Percentiles rank a stretch among this genome's conserved stretches.
These are phyloP conservation scores for Aspergillus pseudoviridinutans DNA, from an alignment of 2,329 filamentous ascomycete species.

Conservation along the genomic window DNA sequence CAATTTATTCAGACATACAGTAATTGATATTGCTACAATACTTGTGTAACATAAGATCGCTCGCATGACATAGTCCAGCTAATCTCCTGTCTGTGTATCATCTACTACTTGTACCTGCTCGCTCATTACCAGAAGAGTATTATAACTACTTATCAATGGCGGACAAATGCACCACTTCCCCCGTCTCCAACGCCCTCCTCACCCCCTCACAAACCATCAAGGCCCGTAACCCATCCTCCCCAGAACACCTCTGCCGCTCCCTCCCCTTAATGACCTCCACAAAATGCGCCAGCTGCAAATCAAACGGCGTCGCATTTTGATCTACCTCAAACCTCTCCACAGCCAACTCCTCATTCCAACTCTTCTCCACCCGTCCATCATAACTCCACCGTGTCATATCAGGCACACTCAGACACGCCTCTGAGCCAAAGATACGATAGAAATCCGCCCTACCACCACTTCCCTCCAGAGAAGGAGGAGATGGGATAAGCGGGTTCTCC, in stretches of 20 bases:
- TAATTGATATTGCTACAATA: too few relatives aligned
- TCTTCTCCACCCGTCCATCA: slow-evolving; percentile 33
- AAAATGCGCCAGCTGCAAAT: slow-evolving; percentile 51
- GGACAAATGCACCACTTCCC: background rate
- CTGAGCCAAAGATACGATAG: slow-evolving; percentile 54
- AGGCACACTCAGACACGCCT: slow-evolving; percentile 51
- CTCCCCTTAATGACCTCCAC: slow-evolving; percentile 45
- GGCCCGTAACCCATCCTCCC: slow-evolving; percentile 49
- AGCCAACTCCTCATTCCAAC: slow-evolving; percentile 40
- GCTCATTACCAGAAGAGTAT: too few relatives aligned
- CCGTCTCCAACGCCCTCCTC: slow-evolving; percentile 41
- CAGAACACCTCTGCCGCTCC: slow-evolving; percentile 46
- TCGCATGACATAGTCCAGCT: too few relatives aligned
- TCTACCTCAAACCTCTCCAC: slow-evolving; percentile 28
- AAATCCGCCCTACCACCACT: slow-evolving; percentile 37
- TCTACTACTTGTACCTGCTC: too few relatives aligned
- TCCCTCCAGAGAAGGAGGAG: background rate
- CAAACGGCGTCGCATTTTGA: slow-evolving; percentile 45
- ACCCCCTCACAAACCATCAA: slow-evolving; percentile 53
- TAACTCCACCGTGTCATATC: slow-evolving; percentile 53
- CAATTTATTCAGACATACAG: too few relatives aligned
- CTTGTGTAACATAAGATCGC: too few relatives aligned
- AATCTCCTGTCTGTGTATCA: too few relatives aligned
- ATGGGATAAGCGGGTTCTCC: slow-evolving; percentile 54
- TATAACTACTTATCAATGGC: too few relatives aligned